These are phyloP conservation scores for Cercospora zeina DNA, from an alignment of 2,329 filamentous ascomycete genomes.

Conservation along the genomic window DNA sequence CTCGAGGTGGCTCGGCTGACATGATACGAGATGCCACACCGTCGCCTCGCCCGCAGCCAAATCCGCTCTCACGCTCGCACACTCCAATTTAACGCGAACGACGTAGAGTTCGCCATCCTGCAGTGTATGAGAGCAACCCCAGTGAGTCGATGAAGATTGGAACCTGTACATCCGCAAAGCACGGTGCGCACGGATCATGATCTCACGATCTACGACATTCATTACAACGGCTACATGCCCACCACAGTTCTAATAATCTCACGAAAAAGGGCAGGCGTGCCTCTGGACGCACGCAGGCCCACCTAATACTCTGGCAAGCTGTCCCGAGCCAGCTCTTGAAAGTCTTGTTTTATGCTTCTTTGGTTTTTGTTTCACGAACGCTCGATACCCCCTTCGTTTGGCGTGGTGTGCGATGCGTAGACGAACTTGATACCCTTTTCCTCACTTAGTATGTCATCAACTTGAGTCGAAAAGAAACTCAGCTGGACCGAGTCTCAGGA, in stretches of 20 bases:
- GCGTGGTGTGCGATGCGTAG: slow-evolving; percentile 15
- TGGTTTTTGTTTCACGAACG: slow-evolving; percentile 11
- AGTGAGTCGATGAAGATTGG: slow-evolving; percentile 5
- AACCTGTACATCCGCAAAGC: slow-evolving; percentile 7
- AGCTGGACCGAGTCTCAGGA: slow-evolving; percentile 6
- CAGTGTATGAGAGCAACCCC: background rate
- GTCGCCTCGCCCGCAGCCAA: slow-evolving; percentile 12
- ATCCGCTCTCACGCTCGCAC: slow-evolving; percentile 11
- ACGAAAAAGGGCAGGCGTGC: background rate
- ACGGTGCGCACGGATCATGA: slow-evolving; percentile 15
- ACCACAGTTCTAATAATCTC: background rate
- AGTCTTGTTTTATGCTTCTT: background rate
- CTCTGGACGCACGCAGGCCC: background rate
- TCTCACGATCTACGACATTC: slow-evolving; percentile 21
- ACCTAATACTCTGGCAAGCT: slow-evolving; percentile 2
- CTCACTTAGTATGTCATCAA: slow-evolving; percentile 2
- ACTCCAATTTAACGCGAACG: slow-evolving; percentile 7
- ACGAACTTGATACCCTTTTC: slow-evolving; percentile 11
- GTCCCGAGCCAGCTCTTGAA: slow-evolving; percentile 3
- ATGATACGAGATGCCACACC: slow-evolving; percentile 19
- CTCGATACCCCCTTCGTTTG: slow-evolving; percentile 18
- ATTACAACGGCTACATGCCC: slow-evolving; percentile 1
- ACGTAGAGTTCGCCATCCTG: background rate
- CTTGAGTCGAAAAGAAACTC: background rate
- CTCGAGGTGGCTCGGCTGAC: slow-evolving; percentile 16